Conservation (phyloP, 2,329 filamentous ascomycete species). For the Ophiostoma ulmi region DNA sequence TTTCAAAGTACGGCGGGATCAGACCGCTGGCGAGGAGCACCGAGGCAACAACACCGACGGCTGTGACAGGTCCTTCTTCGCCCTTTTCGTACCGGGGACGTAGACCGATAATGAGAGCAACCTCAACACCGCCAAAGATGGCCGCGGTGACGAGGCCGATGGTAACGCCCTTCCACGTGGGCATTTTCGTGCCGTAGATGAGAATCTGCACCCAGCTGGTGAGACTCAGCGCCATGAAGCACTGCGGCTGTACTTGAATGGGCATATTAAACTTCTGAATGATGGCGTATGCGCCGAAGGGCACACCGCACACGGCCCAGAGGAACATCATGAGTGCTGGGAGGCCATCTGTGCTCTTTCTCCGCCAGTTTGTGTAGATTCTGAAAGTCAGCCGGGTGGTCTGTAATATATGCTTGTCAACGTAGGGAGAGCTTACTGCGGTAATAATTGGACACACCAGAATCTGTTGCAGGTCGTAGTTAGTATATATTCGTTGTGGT, state of each 20-base stretch:
- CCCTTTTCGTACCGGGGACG: constrained; percentile 52
- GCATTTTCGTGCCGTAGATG: constrained; percentile 40
- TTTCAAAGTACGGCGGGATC: constrained; percentile 56
- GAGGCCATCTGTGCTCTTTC: constrained; percentile 57
- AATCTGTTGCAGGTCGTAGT: constrained; percentile 24
- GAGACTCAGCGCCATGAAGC: constrained; percentile 39
- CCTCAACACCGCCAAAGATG: constrained; percentile 50
- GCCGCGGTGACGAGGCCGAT: constrained; percentile 39
- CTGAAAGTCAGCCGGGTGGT: constrained; percentile 5
- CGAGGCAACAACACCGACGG: constrained; percentile 55
- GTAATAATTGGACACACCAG: constrained; percentile 27
- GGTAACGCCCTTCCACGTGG: constrained; percentile 42
- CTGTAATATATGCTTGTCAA: neutral
- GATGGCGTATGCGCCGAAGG: constrained; percentile 39
- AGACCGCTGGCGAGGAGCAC: constrained; percentile 53
- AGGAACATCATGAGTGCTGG: constrained; percentile 58
- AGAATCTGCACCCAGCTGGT: constrained; percentile 39
- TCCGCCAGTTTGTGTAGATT: constrained; percentile 59
- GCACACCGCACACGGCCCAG: constrained; percentile 51
- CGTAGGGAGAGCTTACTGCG: constrained; percentile 29
- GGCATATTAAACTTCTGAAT: constrained; percentile 42
- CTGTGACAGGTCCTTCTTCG: constrained; percentile 48
- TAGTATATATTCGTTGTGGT: neutral
- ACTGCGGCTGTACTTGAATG: constrained; percentile 41
- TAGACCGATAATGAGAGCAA: constrained; percentile 53